Evolutionary conservation across 345 rosid species (phyloP).

Genomic region (Melaleuca alternifolia): DNA sequence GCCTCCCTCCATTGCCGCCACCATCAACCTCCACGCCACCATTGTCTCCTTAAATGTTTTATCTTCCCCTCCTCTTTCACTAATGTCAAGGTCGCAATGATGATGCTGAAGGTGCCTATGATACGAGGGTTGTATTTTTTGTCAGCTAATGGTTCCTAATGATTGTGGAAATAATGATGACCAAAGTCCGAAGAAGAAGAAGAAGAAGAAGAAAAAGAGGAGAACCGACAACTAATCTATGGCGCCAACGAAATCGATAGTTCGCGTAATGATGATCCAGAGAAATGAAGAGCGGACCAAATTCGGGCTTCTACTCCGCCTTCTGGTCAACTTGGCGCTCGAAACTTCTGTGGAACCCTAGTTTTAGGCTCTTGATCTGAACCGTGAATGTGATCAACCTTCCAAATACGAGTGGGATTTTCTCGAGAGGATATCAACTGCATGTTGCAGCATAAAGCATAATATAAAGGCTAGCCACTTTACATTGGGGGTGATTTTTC

Average conservation of each 20-base stretch:
- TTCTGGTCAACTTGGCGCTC: neutral
- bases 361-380: neutral
- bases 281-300: neutral
- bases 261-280: neutral
- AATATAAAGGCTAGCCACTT: neutral
- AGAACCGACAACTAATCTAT: neutral
- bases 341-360: neutral
- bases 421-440: neutral
- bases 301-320: neutral
- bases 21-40: neutral
- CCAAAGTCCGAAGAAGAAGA: neutral
- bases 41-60: neutral
- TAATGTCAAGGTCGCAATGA: neutral
- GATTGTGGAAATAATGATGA: neutral
- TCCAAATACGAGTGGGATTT: neutral
- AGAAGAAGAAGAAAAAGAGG: neutral
- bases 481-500: neutral
- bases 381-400: neutral
- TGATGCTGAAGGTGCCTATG: neutral
- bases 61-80: neutral
- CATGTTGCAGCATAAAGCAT: neutral
- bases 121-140: neutral
- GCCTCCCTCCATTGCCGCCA: neutral
- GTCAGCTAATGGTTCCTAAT: neutral
- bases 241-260: neutral